Base-by-base conservation (phyloP, 148 eudicot species). In the Vaccinium vitisidaea region DNA sequence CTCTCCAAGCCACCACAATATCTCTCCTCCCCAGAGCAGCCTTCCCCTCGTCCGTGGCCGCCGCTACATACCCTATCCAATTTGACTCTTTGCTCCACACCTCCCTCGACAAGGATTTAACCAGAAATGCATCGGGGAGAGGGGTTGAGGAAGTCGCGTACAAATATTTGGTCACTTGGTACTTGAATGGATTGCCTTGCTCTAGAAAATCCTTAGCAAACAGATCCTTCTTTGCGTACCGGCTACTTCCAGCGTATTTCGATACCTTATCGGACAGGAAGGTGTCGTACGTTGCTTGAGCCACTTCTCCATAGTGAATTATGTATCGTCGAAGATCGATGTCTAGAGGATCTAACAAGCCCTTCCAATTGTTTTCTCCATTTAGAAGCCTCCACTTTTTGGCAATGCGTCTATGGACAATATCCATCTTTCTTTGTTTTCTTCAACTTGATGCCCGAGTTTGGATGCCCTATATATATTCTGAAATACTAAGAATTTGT, bases 61-160 rank as follows among this genome's bases (percentile, higher is more conserved):
- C 98, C 30, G 98, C 98, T 1, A 94, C 93, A 36, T 83, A 95
- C 48, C 98, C 98, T 36, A 94, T 93, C 86, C 90, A 95, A 52
- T 95, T 95, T 0, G 95, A 94, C 87, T 94, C 97, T 87, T 87
- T 95, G 55, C 92, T 89, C 98, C 95, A 92, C 5, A 94, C 94
- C 85, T 94, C 97, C 69, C 97, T 86, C 5, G 98, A 94, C 79
- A 88, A 27, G 18, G 96, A 90, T 91, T 87, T 93, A 8, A 87
- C 18, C 4, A 95, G 84, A 83, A 94, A 92, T 11, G 93, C 92
- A 6, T 90, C 92, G 0, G 98, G 98, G 23, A 92, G 83, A 0
- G 80, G 82, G 15, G 89, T 36, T 1, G 98, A 93, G 13, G 98
- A 93, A 0, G 98, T 94, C 6, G 98, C 96, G 36, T 95, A 94